Evolutionary conservation across 2,329 filamentous ascomycete genomes (phyloP).

Genomic region (Atkinsonella hypoxylon): DNA sequence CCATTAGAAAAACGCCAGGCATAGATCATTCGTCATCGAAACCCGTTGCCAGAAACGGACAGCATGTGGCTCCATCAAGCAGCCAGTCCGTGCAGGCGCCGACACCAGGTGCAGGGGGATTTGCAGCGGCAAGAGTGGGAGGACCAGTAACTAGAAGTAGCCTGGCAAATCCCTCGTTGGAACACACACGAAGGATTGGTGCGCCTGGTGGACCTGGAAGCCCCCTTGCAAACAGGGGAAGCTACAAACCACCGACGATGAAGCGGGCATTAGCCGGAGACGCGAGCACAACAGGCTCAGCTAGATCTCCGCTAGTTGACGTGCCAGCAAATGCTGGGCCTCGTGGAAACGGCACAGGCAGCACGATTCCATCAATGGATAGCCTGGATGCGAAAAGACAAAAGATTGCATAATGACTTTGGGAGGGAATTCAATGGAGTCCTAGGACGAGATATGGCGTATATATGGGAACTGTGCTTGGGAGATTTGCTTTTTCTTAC

Average conservation of each 20-base stretch:
- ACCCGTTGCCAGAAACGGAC: constrained; percentile 49
- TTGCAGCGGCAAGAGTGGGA: constrained; percentile 18
- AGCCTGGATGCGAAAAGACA: constrained; percentile 40
- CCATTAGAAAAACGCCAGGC: constrained; percentile 78
- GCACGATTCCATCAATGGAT: constrained; percentile 9
- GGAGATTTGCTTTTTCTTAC: neutral
- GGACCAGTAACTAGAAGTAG: constrained; percentile 24
- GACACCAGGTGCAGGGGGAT: constrained; percentile 14
- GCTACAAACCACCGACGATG: constrained; percentile 48
- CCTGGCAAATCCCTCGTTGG: constrained; percentile 40
- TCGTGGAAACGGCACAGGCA: constrained; percentile 8
- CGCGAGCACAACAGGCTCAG: constrained; percentile 11
- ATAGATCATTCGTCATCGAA: constrained; percentile 71
- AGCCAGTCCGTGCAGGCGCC: constrained; percentile 15
- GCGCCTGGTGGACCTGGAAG: constrained; percentile 42
- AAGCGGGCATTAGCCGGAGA: constrained; percentile 33
- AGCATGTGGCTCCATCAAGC: constrained; percentile 36
- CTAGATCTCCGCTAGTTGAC: constrained; percentile 37
- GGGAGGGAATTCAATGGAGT: neutral
- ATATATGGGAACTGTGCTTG: constrained; percentile 5
- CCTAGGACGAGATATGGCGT: constrained; percentile 13
- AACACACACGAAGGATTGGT: constrained; percentile 45
- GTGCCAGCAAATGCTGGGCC: constrained; percentile 32
- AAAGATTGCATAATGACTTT: constrained; percentile 20
- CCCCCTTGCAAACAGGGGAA: constrained; percentile 44